Conservation (phyloP, 495 filamentous ascomycete genomes). For the Penicillium ucsense region DNA sequence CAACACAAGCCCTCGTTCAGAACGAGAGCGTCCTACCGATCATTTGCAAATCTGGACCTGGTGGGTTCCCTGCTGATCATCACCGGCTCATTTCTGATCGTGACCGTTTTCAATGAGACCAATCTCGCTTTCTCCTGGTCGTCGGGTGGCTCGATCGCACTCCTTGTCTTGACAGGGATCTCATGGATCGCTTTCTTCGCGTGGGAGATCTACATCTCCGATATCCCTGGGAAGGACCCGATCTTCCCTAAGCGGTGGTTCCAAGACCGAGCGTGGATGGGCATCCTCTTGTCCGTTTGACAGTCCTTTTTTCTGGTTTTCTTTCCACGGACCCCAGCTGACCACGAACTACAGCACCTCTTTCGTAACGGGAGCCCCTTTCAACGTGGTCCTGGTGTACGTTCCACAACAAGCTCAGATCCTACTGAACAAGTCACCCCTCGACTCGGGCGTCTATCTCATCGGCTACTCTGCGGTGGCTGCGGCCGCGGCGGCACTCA, state of each 20-base stretch:
- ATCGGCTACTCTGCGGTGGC: conserved; percentile 40
- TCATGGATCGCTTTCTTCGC: conserved; percentile 27
- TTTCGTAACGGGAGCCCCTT: conserved; percentile 41
- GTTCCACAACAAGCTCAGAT: conserved; percentile 53
- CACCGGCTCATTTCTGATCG: conserved; percentile 42
- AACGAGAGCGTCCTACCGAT: conserved; percentile 19
- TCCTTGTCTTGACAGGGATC: conserved; percentile 24
- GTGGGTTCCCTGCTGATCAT: conserved; percentile 47
- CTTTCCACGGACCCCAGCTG: neutral
- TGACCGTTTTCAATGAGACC: conserved; percentile 50
- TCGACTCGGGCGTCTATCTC: conserved; percentile 46
- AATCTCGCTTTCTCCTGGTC: conserved; percentile 37
- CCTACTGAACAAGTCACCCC: conserved; percentile 35
- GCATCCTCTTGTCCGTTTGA: conserved; percentile 20
- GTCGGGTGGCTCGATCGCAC: conserved; percentile 33
- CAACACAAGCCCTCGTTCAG: conserved; percentile 19
- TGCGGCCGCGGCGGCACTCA: conserved; percentile 40
- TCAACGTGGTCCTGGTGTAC: conserved; percentile 43
- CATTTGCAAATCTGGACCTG: conserved; percentile 39
- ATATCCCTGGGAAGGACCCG: conserved; percentile 18
- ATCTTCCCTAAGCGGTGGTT: conserved; percentile 30
- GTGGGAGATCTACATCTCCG: conserved; percentile 28
- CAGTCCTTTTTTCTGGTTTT: too few relatives aligned
- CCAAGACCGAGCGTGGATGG: conserved; percentile 23
- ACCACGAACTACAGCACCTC: conserved; percentile 8